Evolutionary conservation across 1,284 basidiomycete genomes (phyloP), one percentile per base, ranked within the genome.

Genomic region (Mycena sp.): DNA sequence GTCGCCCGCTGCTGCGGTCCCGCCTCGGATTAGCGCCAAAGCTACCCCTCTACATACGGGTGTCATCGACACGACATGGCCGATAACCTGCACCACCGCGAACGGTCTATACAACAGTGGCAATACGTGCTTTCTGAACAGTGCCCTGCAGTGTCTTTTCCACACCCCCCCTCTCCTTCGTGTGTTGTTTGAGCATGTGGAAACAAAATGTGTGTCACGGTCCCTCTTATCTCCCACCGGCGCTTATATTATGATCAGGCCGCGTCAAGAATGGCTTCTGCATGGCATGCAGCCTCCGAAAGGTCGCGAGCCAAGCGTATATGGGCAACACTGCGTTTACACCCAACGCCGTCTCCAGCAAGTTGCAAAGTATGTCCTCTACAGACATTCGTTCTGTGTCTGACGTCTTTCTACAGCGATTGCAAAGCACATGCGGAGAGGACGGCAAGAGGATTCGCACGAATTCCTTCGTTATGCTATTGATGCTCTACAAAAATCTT

Each of bases 111-210:
- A 88, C 72, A 99, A 99, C 78, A 89, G 82, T n/a, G 95, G 95
- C 52, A 99, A 99, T 76, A 98, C 95, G 1, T 99, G 98, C 79
- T 99, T 98, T 78, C 82, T 98, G 71, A 99, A 99, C 78, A 96
- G 95, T 68, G 94, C 93, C 32, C 80, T 99, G 62, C 98, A 99
- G 80, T 95, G 95, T 70, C 84, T 99, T 51, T 79, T 99, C 21
- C 96, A 99, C 75, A 99, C 97, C 0, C 91, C 96, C 10, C 95
- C 96, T 3, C 84, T 99, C 19, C 83, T 98, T 29, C 85, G 87
- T 66, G 78, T 93, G 37, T 76, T 96, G 12, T 65, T 85, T 30
- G 80, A 78, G 2, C 93, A 96, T 72, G 77, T 78, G 21, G 78
- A 78, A 50, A 75, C 80, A 4, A 75, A 80, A 67, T 88, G 87